Evolutionary conservation across 192 early-diverging fungal genomes (phyloP), one percentile per base, ranked within the genome.

Genomic region (Spinellus fusiger): DNA sequence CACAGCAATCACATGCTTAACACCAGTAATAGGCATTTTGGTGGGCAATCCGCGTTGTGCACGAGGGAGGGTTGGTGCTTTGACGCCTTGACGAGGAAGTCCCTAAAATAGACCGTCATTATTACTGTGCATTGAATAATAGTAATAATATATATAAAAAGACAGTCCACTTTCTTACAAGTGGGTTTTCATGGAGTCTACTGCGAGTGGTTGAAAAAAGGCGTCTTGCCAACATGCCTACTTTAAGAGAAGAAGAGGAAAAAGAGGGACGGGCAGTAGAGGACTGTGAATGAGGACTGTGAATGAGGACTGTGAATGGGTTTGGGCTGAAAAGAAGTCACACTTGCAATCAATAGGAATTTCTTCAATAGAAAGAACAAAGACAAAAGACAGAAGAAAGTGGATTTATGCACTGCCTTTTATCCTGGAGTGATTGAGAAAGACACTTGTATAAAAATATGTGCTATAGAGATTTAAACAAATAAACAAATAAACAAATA

Each of bases 1-100:
- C 0, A 96, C 89, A 33, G 86, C 84, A 60, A 96, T 79, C 4
- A 92, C 76, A 37, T 87, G 77, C 52, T 82, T 81, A 9, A 94
- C 88, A 26, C 87, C 84, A 18, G 74, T 80, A 56, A 96, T 89
- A 2, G 75, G 62, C 66, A 66, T 66, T 66, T 88, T 86, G 31
- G 74, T 67, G 29, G 93, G 93, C 2, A 94, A 65, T 0, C 91
- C 91, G 22, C 84, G 74, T 49, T 77, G 74, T 69, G 81, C 80
- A 44, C 84, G 64, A 4, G 77, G 77, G 18, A 75, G 69, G 8
- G 68, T 66, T 6, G 76, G 78, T 63, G 59, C 61, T 40, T 68
- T 71, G 40, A 44, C 40, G 18, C 15, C 4, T 32, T 75, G 77
- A 44, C 62, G 62, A 28, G 76, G 79, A 12, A 80, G 62, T 3